Percentiles rank a stretch among this genome's conserved stretches.
phyloP scores from a whole-genome alignment of 169 alveolate species.

The Plasmodium billcollinsi region DNA sequence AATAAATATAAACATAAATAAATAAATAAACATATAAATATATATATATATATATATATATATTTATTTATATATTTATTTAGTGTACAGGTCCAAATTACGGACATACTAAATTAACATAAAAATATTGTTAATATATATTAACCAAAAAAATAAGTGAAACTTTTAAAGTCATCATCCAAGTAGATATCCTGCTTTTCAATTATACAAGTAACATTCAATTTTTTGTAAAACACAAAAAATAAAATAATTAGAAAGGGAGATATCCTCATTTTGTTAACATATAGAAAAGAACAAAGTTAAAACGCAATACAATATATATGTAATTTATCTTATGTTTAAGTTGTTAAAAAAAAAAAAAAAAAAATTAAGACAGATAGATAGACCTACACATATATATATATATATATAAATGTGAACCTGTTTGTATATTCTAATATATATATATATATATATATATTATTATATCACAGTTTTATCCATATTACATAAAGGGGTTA shows the following conservation, averaged over 20 bases:
- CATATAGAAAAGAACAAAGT: background rate
- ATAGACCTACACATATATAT: too few species aligned
- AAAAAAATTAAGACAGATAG: too few species aligned
- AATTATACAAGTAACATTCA: conserved; percentile 11
- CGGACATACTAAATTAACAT: background rate
- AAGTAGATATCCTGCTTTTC: conserved; percentile 54
- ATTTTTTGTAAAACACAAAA: conserved; percentile 35
- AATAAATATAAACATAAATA: background rate
- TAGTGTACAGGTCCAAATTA: background rate
- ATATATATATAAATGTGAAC: too few species aligned
- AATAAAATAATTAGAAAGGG: background rate
- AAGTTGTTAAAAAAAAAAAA: too few species aligned
- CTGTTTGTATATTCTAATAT: too few species aligned
- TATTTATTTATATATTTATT: background rate
- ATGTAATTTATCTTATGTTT: background rate
- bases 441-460: too few species aligned
- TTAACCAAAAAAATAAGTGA: conserved; percentile 71
- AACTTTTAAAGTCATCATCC: conserved; percentile 73
- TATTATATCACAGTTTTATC: too few species aligned
- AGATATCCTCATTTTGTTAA: conserved; percentile 20
- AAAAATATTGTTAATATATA: background rate
- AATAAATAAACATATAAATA: too few species aligned
- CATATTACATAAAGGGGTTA: too few species aligned
- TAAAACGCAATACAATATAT: background rate
- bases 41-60: background rate